Evolutionary conservation across 805 yeast species (phyloP).

Genomic region (Cyberlindnera maritima): DNA sequence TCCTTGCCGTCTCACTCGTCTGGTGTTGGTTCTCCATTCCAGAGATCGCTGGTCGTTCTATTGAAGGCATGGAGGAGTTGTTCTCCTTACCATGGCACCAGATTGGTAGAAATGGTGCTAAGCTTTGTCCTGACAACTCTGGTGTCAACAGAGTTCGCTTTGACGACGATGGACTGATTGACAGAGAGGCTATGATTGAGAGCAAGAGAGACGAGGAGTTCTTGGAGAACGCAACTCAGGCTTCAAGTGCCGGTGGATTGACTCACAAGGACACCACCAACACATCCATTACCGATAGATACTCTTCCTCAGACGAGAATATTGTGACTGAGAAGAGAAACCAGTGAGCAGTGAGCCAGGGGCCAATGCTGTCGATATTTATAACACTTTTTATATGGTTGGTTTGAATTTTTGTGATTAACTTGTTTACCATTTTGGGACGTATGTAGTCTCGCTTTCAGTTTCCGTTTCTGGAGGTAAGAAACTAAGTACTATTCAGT

Average conservation of each 20-base stretch:
- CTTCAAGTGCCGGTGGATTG: constrained; percentile 6
- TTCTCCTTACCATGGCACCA: constrained; percentile 51
- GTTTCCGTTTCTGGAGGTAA: too few relatives aligned
- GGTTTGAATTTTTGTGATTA: too few relatives aligned
- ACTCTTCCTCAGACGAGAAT: constrained; percentile 1
- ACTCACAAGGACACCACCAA: constrained; percentile 7
- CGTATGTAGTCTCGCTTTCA: too few relatives aligned
- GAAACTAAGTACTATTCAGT: too few relatives aligned
- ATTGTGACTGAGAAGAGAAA: background rate
- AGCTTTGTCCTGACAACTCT: constrained; percentile 49
- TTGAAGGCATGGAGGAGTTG: constrained; percentile 36
- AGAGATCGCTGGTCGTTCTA: constrained; percentile 36
- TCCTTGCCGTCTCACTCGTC: constrained; percentile 37
- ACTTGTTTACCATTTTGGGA: too few relatives aligned
- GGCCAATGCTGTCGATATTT: too few relatives aligned
- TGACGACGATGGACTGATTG: constrained; percentile 11
- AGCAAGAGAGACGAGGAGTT: constrained; percentile 12
- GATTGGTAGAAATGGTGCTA: constrained; percentile 51
- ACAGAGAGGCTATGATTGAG: constrained; percentile 5
- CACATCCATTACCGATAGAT: constrained; percentile 1
- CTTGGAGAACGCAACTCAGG: constrained; percentile 13
- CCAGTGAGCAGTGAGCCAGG: too few relatives aligned
- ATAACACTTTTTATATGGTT: too few relatives aligned
- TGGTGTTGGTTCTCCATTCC: constrained; percentile 35
- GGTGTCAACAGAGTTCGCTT: constrained; percentile 28